A percentile compares a stretch with the other conserved stretches of the same genome.
phyloP scores from a whole-genome alignment of 1,284 basidiomycete species.

The Cystobasidium sp. region DNA sequence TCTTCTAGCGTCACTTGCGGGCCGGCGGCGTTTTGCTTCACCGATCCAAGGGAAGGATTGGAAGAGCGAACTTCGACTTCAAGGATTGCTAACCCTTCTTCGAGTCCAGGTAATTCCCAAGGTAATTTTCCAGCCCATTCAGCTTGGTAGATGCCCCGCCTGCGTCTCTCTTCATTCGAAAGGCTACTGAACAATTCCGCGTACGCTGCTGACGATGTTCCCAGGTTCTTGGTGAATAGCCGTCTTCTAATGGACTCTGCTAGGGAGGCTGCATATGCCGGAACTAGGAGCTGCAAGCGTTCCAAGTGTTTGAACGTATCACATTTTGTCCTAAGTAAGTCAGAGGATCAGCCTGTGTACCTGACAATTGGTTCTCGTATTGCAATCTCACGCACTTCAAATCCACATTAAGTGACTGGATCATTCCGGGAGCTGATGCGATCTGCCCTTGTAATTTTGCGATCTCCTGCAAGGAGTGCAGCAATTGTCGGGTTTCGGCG shows the following conservation, averaged over 20 bases:
- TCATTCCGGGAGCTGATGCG: conserved; percentile 46
- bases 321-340: conserved; percentile 46
- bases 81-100: conserved; percentile 45
- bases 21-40: neutral
- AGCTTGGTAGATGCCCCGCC: conserved; percentile 48
- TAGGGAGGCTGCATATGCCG: conserved; percentile 89
- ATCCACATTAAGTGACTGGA: conserved; percentile 49
- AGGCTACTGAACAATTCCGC: conserved; percentile 44
- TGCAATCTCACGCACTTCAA: conserved; percentile 43
- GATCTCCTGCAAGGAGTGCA: conserved; percentile 50
- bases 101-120: conserved; percentile 52
- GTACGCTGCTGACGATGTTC: conserved; percentile 46
- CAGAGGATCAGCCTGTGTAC: neutral
- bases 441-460: conserved; percentile 52
- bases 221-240: conserved; percentile 65
- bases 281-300: conserved; percentile 84
- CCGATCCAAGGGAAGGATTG: neutral
- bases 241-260: conserved; percentile 87
- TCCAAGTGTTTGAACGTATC: conserved; percentile 81
- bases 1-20: conserved; percentile 48
- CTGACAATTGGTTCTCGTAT: neutral
- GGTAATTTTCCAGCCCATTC: conserved; percentile 52
- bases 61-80: conserved; percentile 43
- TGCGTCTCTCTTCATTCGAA: conserved; percentile 45
- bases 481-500: conserved; percentile 50